phyloP scores from a whole-genome alignment of 1,284 basidiomycete species.

The Rhodotorula sp. region DNA sequence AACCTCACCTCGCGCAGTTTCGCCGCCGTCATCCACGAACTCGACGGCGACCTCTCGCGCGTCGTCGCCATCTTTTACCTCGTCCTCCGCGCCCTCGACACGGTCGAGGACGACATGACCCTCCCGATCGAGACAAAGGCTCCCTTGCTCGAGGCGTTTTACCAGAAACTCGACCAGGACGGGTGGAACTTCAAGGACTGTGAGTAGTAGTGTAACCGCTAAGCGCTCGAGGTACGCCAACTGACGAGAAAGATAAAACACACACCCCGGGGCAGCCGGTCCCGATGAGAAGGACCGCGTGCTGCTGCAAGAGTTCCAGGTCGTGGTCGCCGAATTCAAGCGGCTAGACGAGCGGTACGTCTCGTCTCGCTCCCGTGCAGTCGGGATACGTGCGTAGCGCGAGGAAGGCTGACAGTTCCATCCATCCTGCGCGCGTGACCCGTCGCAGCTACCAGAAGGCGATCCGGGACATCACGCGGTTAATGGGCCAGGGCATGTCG shows the following conservation, averaged over 20 bases:
- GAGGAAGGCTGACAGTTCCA: background rate
- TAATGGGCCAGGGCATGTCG: constrained; percentile 95
- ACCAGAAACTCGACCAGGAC: constrained; percentile 73
- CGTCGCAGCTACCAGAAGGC: constrained; percentile 67
- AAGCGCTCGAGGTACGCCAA: background rate
- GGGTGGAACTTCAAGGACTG: constrained; percentile 85
- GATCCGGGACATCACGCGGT: constrained; percentile 75
- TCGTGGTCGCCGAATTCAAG: constrained; percentile 78
- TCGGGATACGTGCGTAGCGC: background rate
- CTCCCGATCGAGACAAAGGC: constrained; percentile 83
- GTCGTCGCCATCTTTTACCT: constrained; percentile 95
- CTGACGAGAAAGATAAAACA: background rate
- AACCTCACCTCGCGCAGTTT: constrained; percentile 89
- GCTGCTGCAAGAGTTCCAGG: constrained; percentile 80
- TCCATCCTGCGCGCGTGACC: background rate
- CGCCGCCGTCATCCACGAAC: constrained; percentile 89
- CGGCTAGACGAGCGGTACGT: constrained; percentile 64
- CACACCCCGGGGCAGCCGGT: constrained; percentile 52
- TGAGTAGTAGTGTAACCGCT: constrained; percentile 6
- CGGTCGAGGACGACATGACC: constrained; percentile 98
- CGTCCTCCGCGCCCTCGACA: constrained; percentile 87
- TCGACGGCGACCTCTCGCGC: constrained; percentile 90
- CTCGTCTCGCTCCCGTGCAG: too few species aligned
- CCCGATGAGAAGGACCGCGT: constrained; percentile 87
- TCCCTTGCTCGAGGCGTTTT: constrained; percentile 77